Evolutionary conservation across 177 flowering plant genomes (phyloP), one percentile per base, ranked within the genome.

Genomic region (Telopea speciosissima): DNA sequence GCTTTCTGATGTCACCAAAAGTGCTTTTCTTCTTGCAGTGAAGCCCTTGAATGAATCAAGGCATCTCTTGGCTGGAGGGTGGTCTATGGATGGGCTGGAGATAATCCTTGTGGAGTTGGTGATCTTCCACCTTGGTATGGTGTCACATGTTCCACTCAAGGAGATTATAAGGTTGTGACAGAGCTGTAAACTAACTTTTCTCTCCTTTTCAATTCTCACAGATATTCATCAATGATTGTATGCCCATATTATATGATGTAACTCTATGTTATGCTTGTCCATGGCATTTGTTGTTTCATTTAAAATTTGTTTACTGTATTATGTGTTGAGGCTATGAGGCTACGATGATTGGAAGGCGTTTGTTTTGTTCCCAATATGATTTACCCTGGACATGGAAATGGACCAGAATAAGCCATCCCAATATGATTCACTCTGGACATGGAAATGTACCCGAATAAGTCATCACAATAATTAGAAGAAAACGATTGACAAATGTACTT

Each of bases 1-100:
- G 19, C n/a, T 54, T 25, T 64, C 31, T 76, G n/a, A 36, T 63
- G 21, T n/a, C 19, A 54, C n/a, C 7, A 16, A 31, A 44, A 64
- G 62, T 24, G 40, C 22, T 61, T 13, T 75, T 70, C 62, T 68
- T 62, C 25, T 75, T 73, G 78, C 85, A 95, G 99, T 91, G 75
- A 95, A 92, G 81, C 97, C 99, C 1, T 75, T 95, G 81, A 95
- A 95, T 72, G 97, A 95, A 95, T 95, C 56, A 95, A 92, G 85
- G 88, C 96, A n/a, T 89, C 92, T 23, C 90, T 95, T 22, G 99
- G 99, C 28, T 95, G 99, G 99, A 90, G 97, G 70, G 99, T 95
- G 70, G 96, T 92, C 61, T 95, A 92, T 77, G 82, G 97, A 0
- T 95, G 99, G 99, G 86, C 92, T 65, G 99, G 99, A 61, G 99